Evolutionary conservation across 2,329 filamentous ascomycete genomes (phyloP), one percentile per base, ranked within the genome.

Genomic region (Colletotrichum scovillei): DNA sequence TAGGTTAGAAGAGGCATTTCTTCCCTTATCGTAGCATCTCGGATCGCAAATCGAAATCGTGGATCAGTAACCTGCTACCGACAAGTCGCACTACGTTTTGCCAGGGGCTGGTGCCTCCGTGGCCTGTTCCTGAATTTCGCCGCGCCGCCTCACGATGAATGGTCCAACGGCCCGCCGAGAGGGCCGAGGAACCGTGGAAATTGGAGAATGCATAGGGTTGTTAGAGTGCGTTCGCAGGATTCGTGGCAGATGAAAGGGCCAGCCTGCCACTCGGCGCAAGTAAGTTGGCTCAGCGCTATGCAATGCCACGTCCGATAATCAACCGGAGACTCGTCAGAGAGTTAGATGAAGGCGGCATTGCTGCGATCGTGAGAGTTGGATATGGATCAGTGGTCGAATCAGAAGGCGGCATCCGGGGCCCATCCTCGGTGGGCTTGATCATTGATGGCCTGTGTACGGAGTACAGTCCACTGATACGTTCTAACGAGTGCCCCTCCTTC

Each of bases 51-150:
- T 66, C 64, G 64, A 12, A 52, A 68, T 72, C 67, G 62, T 14
- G 60, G 55, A 73, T 73, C 67, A 66, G 35, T 60, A 42, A 38
- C 56, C 46, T 42, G 56, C 62, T 60, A 38, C 55, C 62, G 67
- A 73, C 58, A 64, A 30, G 60, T 57, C 71, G 24, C 46, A 60
- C 55, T 26, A 62, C 53, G 19, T 12, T 7, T 11, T 57, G 53
- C 53, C 46, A 57, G 62, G 56, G 71, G 56, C 35, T 66, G 55
- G 67, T 32, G 56, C 56, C 62, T 70, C 55, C 49, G 56, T 70
- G 60, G 55, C 55, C 67, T 71, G 71, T 73, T 73, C 67, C 71
- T 73, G 67, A 71, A 62, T 73, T 35, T 66, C 55, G 14, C 71
- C 62, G 38, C 58, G 58, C 35, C 42, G 42, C 66, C 38, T 69